These are phyloP conservation scores for Pseudoperonospora humuli DNA, from an alignment of 352 stramenopile genomes.

Conservation along the genomic window DNA sequence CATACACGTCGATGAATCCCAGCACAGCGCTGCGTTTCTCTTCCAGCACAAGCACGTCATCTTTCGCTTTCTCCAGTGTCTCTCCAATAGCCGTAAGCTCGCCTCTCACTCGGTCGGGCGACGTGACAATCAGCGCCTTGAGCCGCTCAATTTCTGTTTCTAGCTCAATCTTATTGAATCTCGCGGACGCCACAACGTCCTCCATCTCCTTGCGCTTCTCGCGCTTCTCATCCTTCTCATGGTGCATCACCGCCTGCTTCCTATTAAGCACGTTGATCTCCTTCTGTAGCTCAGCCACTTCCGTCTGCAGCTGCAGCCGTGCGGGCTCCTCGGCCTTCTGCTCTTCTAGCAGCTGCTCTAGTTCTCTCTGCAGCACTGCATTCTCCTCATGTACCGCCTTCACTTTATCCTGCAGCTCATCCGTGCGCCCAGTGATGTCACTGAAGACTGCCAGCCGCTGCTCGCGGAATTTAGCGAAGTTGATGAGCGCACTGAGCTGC, in stretches of 20 bases:
- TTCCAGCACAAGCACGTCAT: conserved; percentile 60
- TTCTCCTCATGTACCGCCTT: conserved; percentile 54
- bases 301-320: conserved; percentile 54
- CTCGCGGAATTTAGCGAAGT: conserved; percentile 96
- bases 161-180: conserved; percentile 80
- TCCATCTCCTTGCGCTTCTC: conserved; percentile 69
- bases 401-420: conserved; percentile 40
- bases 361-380: conserved; percentile 46
- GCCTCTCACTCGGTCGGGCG: conserved; percentile 76
- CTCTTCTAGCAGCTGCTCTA: conserved; percentile 51
- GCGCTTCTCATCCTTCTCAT: conserved; percentile 81
- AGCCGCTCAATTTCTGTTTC: conserved; percentile 77
- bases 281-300: conserved; percentile 76
- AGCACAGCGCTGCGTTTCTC: conserved; percentile 47
- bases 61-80: conserved; percentile 63
- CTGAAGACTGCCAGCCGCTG: conserved; percentile 85
- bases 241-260: conserved; percentile 77
- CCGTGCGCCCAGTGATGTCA: conserved; percentile 71
- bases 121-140: conserved; percentile 84
- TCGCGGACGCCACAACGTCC: conserved; percentile 53
- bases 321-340: conserved; percentile 47
- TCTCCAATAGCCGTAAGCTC: conserved; percentile 51
- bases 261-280: conserved; percentile 90
- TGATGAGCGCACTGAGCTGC: conserved; percentile 95
- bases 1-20: conserved; percentile 57